Evolutionary conservation across 495 filamentous ascomycete species (phyloP).

Genomic region (Trichoderma parareesei): DNA sequence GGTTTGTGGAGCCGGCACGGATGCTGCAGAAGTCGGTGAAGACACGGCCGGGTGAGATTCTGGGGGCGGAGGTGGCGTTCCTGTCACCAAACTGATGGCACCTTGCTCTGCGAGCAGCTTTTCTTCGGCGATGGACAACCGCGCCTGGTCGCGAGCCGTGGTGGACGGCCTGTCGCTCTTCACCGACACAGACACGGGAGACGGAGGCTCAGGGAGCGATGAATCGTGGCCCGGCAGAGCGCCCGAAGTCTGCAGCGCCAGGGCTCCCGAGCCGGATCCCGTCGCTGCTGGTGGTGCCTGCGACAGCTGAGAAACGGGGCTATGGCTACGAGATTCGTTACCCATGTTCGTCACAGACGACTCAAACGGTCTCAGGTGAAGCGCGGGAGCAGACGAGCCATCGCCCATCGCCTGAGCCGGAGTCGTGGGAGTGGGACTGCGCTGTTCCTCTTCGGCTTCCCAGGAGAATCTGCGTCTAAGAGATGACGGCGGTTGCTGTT

Average conservation of each 20-base stretch:
- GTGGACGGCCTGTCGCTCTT: neutral
- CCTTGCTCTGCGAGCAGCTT: conserved; percentile 25
- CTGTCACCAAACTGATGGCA: conserved; percentile 22
- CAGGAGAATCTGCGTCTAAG: conserved; percentile 11
- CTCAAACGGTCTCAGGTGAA: neutral
- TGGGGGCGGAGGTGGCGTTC: conserved; percentile 21
- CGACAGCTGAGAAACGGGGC: conserved; percentile 6
- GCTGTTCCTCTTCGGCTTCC: conserved; percentile 7
- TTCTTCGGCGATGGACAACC: conserved; percentile 36
- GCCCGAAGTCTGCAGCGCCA: neutral
- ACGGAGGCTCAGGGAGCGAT: neutral
- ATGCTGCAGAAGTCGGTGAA: conserved; percentile 3
- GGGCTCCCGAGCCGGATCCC: neutral
- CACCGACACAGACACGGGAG: conserved; percentile 1
- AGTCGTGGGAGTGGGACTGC: neutral
- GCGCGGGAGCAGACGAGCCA: neutral
- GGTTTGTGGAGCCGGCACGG: neutral
- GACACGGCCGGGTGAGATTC: conserved; percentile 33
- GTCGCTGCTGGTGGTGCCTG: neutral
- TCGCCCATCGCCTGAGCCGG: neutral
- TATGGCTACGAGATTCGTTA: conserved; percentile 7
- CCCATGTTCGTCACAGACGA: neutral
- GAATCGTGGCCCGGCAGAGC: neutral
- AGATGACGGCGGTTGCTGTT: neutral
- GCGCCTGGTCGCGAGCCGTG: conserved; percentile 9